Evolutionary conservation across 2,329 filamentous ascomycete genomes (phyloP), one percentile per base, ranked within the genome.

Genomic region (Rutstroemia sp.): DNA sequence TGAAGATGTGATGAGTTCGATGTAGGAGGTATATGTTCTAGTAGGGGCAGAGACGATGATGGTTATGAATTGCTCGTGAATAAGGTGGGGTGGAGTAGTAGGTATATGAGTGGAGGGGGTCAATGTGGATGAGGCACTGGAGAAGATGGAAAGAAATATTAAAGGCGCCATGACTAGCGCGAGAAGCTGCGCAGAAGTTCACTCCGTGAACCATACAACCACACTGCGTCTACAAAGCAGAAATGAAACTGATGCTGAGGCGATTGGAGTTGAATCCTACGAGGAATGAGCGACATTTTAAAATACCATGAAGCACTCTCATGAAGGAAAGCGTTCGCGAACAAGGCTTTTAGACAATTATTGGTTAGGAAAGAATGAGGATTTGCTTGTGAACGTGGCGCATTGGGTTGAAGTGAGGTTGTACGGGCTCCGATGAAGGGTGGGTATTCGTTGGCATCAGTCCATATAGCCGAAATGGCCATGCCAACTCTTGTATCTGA

Each of bases 391-490:
- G 30, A 34, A 59, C 40, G 57, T 54, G 52, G 48, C 53, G 36
- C 42, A 30, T 54, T 60, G 49, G 49, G 53, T 50, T 54, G 44
- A 49, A 21, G n/a, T 40, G 23, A 40, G 39, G 54, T 47, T 21
- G 25, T 21, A 44, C 25, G 25, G 47, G 49, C 47, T 21, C 45
- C 49, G 42, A 42, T 50, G 23, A 38, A 45, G 49, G 51, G 54
- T 51, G 44, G 25, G 46, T 57, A 51, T 57, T 59, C 51, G 59
- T 53, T 60, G 57, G 57, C 59, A 60, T 34, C 10, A 12, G 9
- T 5, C 30, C 30, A 27, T 39, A 49, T 21, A 54, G 51, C 30
- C 51, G 46, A 46, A 48, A 9, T 19, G 19, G 8, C 34, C 19
- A 25, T 17, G 6, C 2, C 2, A 47, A 47, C 30, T 4, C 10